These are phyloP conservation scores for Pelargonium cotyledonis DNA, from an alignment of 441 rosid species.

Conservation along the genomic window DNA sequence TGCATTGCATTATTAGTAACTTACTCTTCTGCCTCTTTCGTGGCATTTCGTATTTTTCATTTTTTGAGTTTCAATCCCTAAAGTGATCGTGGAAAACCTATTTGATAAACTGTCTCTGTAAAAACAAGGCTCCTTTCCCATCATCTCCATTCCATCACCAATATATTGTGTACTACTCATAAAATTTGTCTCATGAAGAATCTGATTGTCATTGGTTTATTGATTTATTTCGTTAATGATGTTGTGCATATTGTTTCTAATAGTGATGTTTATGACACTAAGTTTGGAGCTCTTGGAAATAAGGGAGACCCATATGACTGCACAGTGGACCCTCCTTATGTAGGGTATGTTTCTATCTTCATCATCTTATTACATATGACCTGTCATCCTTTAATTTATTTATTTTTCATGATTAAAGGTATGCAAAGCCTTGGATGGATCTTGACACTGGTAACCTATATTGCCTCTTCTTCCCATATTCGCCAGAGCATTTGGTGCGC, in stretches of 20 bases:
- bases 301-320: conserved; percentile 51
- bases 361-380: background rate
- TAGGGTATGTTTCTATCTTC: conserved; percentile 52
- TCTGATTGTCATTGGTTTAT: background rate
- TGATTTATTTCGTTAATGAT: conserved; percentile 5
- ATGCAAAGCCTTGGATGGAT: conserved; percentile 75
- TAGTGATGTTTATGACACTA: conserved; percentile 35
- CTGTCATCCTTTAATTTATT: conserved; percentile 14
- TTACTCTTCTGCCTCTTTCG: background rate
- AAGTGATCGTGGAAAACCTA: background rate
- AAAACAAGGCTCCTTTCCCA: conserved; percentile 2
- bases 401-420: conserved; percentile 41
- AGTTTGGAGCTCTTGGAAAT: conserved; percentile 28
- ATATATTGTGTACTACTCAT: background rate
- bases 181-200: conserved; percentile 11
- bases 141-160: background rate
- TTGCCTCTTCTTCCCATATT: conserved; percentile 85
- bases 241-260: conserved; percentile 15
- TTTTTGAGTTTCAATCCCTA: background rate
- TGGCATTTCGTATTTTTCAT: background rate
- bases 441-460: conserved; percentile 43
- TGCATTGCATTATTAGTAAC: background rate
- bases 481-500: conserved; percentile 77
- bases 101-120: background rate
- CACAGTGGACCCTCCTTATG: conserved; percentile 65